phyloP scores from a whole-genome alignment of 225 moss, liverwort and hornwort species.

The Bryoerythrophyllum caledonicum region DNA sequence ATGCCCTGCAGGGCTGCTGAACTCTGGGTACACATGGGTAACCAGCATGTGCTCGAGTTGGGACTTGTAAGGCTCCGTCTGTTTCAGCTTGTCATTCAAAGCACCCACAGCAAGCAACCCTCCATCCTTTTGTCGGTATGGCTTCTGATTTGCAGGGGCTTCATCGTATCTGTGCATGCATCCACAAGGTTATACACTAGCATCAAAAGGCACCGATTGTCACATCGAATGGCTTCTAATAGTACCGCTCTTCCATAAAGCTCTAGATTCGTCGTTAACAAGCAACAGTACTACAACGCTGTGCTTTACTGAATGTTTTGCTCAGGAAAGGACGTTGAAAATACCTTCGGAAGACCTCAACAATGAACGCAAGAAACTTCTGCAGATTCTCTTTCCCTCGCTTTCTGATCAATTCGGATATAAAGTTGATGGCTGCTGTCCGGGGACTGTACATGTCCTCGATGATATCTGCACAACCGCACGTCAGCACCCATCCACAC shows the following conservation, averaged over 20 bases:
- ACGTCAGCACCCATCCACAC: constrained; percentile 2
- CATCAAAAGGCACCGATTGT: not conserved
- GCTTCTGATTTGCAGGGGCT: constrained; percentile 70
- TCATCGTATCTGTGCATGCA: constrained; percentile 77
- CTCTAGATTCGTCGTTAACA: not conserved
- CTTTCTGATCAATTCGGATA: constrained; percentile 92
- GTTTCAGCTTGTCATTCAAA: constrained; percentile 94
- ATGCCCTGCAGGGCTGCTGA: constrained; percentile 89
- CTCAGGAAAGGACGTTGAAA: not conserved
- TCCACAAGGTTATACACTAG: not conserved
- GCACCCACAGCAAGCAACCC: constrained; percentile 95
- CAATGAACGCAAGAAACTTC: constrained; percentile 90
- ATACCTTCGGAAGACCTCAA: constrained; percentile 92
- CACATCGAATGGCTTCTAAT: not conserved
- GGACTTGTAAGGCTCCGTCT: constrained; percentile 95
- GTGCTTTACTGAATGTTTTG: not conserved
- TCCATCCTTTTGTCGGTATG: constrained; percentile 94
- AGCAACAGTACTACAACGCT: not conserved
- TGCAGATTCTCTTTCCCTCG: constrained; percentile 97
- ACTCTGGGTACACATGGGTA: constrained; percentile 98
- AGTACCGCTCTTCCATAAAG: not conserved
- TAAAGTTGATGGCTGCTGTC: constrained; percentile 98
- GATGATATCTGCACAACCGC: constrained; percentile 76
- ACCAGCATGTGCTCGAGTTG: constrained; percentile 93
- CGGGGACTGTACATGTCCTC: constrained; percentile 99